phyloP scores from a whole-genome alignment of 805 yeast species.

The Yarrowia deformans region DNA sequence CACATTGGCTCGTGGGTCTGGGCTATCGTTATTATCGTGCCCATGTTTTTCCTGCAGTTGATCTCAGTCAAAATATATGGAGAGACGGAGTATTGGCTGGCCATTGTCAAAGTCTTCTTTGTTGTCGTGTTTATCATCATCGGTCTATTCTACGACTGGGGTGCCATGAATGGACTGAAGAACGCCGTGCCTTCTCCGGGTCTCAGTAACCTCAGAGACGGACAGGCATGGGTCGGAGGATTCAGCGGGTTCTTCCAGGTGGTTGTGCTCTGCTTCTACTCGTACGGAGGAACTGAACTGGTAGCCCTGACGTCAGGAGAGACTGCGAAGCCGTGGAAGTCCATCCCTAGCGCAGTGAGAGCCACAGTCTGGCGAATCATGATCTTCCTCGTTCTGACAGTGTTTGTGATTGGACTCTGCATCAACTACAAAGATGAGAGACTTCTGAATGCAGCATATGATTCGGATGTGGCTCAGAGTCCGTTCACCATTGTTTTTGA shows the following conservation, averaged over 20 bases:
- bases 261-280: conserved; percentile 63
- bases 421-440: conserved; percentile 60
- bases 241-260: conserved; percentile 48
- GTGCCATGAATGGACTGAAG: conserved; percentile 52
- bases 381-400: conserved; percentile 59
- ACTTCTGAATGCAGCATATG: conserved; percentile 52
- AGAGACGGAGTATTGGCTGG: conserved; percentile 70
- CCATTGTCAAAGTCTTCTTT: conserved; percentile 66
- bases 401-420: conserved; percentile 62
- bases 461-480: conserved; percentile 53
- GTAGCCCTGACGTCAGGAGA: conserved; percentile 66
- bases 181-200: conserved; percentile 53
- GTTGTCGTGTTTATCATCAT: conserved; percentile 67
- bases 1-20: conserved; percentile 61
- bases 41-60: conserved; percentile 59
- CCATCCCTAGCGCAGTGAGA: conserved; percentile 63
- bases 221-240: conserved; percentile 40
- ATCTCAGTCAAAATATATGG: conserved; percentile 61
- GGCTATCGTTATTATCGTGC: conserved; percentile 57
- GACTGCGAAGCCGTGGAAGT: conserved; percentile 61
- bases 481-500: conserved; percentile 62
- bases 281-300: conserved; percentile 63
- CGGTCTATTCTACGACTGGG: conserved; percentile 61
- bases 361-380: conserved; percentile 61
- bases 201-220: conserved; percentile 48